Conservation (phyloP, 2,329 filamentous ascomycete species). For the Talaromyces sp. region DNA sequence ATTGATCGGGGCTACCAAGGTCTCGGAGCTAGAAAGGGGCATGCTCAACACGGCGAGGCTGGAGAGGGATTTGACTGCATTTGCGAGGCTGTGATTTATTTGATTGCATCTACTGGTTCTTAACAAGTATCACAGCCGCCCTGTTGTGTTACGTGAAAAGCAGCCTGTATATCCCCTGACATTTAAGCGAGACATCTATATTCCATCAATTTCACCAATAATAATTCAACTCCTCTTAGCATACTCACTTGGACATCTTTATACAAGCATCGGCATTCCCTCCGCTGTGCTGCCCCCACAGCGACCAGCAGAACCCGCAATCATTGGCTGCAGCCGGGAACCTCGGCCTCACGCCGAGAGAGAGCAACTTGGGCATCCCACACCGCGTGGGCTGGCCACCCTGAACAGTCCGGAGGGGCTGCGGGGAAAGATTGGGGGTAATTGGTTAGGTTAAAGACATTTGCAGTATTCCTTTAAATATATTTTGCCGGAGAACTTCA, state of each 20-base stretch:
- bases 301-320: neutral
- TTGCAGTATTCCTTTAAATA: neutral
- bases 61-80: constrained; percentile 27
- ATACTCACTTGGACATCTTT: neutral
- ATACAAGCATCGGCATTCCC: neutral
- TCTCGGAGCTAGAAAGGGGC: constrained; percentile 23
- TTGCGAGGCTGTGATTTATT: neutral
- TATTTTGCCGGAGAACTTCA: neutral
- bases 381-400: neutral
- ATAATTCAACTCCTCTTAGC: no score
- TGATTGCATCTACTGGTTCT: neutral
- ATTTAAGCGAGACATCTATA: neutral
- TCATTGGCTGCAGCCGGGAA: neutral
- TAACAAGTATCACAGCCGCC: neutral
- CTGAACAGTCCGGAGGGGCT: neutral
- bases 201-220: neutral
- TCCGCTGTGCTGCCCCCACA: neutral
- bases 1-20: constrained; percentile 24
- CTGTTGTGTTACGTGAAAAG: neutral
- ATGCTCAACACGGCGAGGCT: constrained; percentile 29
- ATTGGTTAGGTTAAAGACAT: neutral
- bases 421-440: neutral
- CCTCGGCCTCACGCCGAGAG: neutral
- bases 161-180: neutral
- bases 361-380: neutral